These are phyloP conservation scores for Friedmanniomyces simplex DNA, from an alignment of 495 filamentous ascomycete species.

Conservation along the genomic window DNA sequence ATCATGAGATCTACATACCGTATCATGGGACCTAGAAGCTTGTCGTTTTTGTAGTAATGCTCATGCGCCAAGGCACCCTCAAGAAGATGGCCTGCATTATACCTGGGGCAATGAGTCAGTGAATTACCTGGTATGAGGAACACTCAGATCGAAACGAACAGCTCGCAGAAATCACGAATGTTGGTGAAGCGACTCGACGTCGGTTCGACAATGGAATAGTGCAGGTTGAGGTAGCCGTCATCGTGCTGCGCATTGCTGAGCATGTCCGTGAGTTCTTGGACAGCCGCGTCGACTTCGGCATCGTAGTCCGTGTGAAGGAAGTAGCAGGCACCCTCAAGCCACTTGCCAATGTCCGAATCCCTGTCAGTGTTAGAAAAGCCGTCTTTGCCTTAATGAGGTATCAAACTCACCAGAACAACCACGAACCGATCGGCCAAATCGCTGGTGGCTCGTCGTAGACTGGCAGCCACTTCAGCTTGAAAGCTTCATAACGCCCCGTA, in stretches of 20 bases:
- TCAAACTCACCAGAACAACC: no score
- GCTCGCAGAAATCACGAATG: constrained; percentile 49
- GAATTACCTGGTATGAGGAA: neutral
- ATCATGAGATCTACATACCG: constrained; percentile 45
- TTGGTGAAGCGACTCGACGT: constrained; percentile 43
- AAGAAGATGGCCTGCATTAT: constrained; percentile 51
- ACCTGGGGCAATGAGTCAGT: constrained; percentile 28
- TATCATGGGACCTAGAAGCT: constrained; percentile 41
- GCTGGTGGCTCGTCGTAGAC: constrained; percentile 38
- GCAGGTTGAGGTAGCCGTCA: constrained; percentile 52
- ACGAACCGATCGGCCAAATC: constrained; percentile 35
- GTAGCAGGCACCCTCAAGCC: constrained; percentile 52
- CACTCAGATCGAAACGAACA: constrained; percentile 33
- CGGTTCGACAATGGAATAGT: constrained; percentile 46
- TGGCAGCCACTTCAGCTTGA: constrained; percentile 43
- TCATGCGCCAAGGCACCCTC: constrained; percentile 48
- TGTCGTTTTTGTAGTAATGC: constrained; percentile 40
- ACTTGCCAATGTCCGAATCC: constrained; percentile 53
- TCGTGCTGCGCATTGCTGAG: constrained; percentile 43
- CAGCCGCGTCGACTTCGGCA: constrained; percentile 39
- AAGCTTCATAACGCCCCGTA: constrained; percentile 47
- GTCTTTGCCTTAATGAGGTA: no score
- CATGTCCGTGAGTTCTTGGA: constrained; percentile 46
- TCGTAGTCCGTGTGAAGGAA: constrained; percentile 37
- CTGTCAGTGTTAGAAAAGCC: constrained; percentile 9